Base-by-base conservation (phyloP, 1,284 basidiomycete species). In the Phylloboletellus chloephorus region DNA sequence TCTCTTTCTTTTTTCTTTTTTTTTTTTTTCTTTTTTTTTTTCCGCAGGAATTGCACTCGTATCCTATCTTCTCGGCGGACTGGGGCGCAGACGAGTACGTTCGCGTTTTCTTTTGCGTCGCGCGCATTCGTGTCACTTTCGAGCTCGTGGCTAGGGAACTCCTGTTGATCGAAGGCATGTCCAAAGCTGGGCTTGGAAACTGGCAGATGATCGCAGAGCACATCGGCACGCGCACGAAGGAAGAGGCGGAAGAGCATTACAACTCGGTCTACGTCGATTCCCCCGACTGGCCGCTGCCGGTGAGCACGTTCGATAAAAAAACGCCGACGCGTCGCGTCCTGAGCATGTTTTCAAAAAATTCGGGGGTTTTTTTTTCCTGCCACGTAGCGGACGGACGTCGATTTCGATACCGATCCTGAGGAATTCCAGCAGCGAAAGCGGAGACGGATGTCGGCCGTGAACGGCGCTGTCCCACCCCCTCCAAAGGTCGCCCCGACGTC, bases 201-300 rank as follows among this genome's bases (percentile, higher is more conserved):
- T 98, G 95, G 95, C 83, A 88, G 58, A 94, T 95, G 57, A 91
- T 96, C 37, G 88, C 94, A 2, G 93, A 96, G 56, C 91, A 98
- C 56, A 82, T 98, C 39, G 95, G 96, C 5, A 96, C 93, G 5
- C 76, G 94, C 40, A 89, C 91, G 6, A 94, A 88, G 61, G 93
- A 97, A 57, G 95, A 98, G 57, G 90, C 94, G 19, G 88, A 95
- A 64, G 67, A 81, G 39, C 95, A 98, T 67, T 98, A 98, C 64
- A 74, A 82, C 34, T 63, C 76, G 31, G 79, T 89, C 22, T 98
- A 94, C 58, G 76, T 97, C 43, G 76, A 84, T 47, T 86, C 85
- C 16, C 71, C 74, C 20, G 57, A 77, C 47, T 91, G 85, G 79
- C 91, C 91, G 15, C 61, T 82, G 52, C 91, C 86, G 19, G 90